Percentiles rank a stretch among this genome's conserved stretches.
Conservation (phyloP, 148 eudicot genomes). For the Hydrangea macrophylla region DNA sequence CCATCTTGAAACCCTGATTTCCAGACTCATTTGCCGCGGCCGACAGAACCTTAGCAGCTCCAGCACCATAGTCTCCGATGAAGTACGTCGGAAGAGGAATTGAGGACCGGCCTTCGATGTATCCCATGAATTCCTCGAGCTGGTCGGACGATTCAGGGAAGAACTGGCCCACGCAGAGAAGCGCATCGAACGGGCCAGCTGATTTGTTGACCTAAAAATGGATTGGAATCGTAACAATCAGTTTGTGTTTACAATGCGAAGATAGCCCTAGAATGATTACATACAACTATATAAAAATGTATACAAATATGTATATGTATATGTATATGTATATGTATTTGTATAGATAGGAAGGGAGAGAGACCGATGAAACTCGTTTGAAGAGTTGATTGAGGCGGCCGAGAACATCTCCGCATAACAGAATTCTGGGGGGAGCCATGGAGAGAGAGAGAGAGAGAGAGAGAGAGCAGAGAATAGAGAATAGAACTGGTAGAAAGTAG, state of each 20-base stretch:
- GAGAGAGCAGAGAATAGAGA: constrained; percentile 6
- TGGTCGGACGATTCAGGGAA: constrained; percentile 72
- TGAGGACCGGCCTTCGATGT: constrained; percentile 56
- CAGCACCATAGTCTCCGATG: constrained; percentile 84
- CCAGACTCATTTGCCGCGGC: constrained; percentile 45
- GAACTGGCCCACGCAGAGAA: constrained; percentile 93
- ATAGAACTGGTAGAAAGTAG: no score
- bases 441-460: constrained; percentile 13
- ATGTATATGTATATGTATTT: background rate
- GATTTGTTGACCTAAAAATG: constrained; percentile 85
- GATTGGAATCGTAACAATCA: background rate
- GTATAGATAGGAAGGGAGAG: constrained; percentile 11
- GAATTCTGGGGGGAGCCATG: constrained; percentile 77
- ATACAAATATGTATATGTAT: background rate
- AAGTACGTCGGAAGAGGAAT: constrained; percentile 82
- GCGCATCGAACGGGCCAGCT: constrained; percentile 87
- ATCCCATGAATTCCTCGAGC: constrained; percentile 66
- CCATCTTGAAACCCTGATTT: constrained; percentile 88
- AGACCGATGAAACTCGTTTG: constrained; percentile 78
- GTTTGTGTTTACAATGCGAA: background rate
- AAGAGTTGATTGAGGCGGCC: constrained; percentile 87
- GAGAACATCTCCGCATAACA: constrained; percentile 77
- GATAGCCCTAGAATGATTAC: background rate
- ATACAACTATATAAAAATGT: no score
- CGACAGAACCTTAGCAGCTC: constrained; percentile 53